A percentile compares a stretch with the other conserved stretches of the same genome.
Evolutionary conservation across 1,284 basidiomycete species (phyloP).

Genomic region (Exsudoporus floridanus): DNA sequence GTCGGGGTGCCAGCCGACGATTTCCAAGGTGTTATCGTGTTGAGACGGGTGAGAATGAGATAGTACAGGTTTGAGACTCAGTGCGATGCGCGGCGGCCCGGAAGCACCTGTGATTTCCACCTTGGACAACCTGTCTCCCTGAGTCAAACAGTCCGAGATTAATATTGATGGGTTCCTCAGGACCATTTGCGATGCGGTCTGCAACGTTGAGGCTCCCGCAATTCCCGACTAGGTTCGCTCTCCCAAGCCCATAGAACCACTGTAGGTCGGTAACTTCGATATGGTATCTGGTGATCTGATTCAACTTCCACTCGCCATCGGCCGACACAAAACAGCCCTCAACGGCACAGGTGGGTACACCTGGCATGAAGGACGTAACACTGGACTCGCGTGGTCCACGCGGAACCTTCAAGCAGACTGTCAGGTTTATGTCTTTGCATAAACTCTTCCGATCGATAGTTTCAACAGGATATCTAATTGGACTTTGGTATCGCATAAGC

Average conservation of each 20-base stretch:
- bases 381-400: slow-evolving; percentile 65
- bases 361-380: slow-evolving; percentile 49
- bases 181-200: slow-evolving; percentile 58
- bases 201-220: slow-evolving; percentile 68
- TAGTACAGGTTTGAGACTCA: neutral
- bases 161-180: slow-evolving; percentile 49
- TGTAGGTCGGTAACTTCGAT: too few species aligned
- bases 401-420: slow-evolving; percentile 53
- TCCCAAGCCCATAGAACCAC: too few species aligned
- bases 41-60: slow-evolving; percentile 2
- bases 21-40: slow-evolving; percentile 38
- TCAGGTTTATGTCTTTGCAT: too few species aligned
- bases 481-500: too few species aligned
- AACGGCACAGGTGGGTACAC: slow-evolving; percentile 47
- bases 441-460: too few species aligned
- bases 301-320: neutral
- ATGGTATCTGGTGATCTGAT: slow-evolving; percentile 47
- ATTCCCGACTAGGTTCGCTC: too few species aligned
- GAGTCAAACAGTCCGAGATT: too few species aligned
- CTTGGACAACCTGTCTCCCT: too few species aligned
- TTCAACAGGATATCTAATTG: too few species aligned
- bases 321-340: slow-evolving; percentile 58
- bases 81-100: too few species aligned
- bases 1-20: slow-evolving; percentile 61
- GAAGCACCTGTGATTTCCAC: too few species aligned